Evolutionary conservation across 202 grass and related monocot genomes (phyloP).

Genomic region (Bolboschoenoplectus hybrid): DNA sequence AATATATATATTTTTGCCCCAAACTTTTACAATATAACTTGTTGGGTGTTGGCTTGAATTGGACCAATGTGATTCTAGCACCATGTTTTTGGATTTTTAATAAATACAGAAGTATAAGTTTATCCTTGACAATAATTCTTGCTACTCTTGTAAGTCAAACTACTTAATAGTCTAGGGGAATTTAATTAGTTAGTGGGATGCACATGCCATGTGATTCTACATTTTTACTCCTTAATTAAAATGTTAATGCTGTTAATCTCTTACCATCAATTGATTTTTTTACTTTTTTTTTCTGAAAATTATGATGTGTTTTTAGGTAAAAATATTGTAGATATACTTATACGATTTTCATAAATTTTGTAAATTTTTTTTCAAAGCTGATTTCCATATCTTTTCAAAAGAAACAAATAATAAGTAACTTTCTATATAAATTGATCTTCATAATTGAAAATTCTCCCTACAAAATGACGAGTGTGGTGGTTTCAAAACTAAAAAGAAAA

Average conservation of each 20-base stretch:
- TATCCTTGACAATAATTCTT: conserved; percentile 16
- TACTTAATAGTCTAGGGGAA: neutral
- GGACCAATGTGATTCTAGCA: neutral
- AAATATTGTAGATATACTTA: too few relatives aligned
- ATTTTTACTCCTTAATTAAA: neutral
- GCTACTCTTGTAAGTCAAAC: conserved; percentile 20
- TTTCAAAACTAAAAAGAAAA: too few relatives aligned
- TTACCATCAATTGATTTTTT: too few relatives aligned
- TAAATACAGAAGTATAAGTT: neutral
- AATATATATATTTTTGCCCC: conserved; percentile 2
- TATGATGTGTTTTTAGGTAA: too few relatives aligned
- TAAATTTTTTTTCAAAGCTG: too few relatives aligned
- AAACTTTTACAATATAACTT: neutral
- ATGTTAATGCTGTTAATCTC: neutral
- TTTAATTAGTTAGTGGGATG: neutral
- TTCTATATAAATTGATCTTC: too few relatives aligned
- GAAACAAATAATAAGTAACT: too few relatives aligned
- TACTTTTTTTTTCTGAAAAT: too few relatives aligned
- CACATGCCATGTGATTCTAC: conserved; percentile 17
- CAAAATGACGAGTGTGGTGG: too few relatives aligned
- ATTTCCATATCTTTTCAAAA: too few relatives aligned
- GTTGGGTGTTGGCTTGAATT: neutral
- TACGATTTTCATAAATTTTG: too few relatives aligned
- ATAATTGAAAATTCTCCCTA: too few relatives aligned
- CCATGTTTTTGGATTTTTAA: neutral